phyloP scores from a whole-genome alignment of 2,329 filamentous ascomycete genomes.

The Xylariaceae sp. region DNA sequence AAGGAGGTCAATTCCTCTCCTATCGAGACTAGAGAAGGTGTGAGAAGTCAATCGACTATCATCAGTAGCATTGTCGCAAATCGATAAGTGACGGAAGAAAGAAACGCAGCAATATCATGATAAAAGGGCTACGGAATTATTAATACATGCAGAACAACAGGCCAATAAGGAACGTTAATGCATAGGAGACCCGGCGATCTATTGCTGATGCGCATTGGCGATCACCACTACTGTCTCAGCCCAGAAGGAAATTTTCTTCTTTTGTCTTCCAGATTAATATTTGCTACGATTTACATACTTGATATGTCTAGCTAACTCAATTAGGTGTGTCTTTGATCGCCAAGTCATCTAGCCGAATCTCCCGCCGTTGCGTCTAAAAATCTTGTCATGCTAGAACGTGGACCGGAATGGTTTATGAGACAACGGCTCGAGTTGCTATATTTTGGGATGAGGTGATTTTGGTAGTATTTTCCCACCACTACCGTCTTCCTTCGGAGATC shows the following conservation, averaged over 20 bases:
- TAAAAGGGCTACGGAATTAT: not conserved
- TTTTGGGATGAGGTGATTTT: not conserved
- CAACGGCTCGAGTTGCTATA: not conserved
- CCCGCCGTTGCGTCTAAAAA: not conserved
- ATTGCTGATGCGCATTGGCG: conserved; percentile 1
- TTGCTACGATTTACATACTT: not conserved
- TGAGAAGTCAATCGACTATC: not conserved
- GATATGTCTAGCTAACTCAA: not conserved
- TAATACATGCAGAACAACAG: not conserved
- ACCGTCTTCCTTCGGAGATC: not conserved
- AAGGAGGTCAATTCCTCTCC: no score
- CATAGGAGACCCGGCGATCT: conserved; percentile 4
- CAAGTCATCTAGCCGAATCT: not conserved
- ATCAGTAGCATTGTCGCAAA: not conserved
- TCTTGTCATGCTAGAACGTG: not conserved
- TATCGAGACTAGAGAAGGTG: not conserved
- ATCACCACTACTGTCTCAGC: conserved; percentile 10
- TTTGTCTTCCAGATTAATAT: not conserved
- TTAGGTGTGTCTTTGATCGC: not conserved
- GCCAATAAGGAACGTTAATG: not conserved
- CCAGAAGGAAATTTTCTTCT: not conserved
- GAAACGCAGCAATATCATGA: not conserved
- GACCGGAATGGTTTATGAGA: not conserved
- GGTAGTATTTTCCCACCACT: not conserved
- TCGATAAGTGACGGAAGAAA: not conserved